Percentiles rank a stretch among this genome's conserved stretches.
These are phyloP conservation scores for Elsinoe arachidis DNA, from an alignment of 2,329 filamentous ascomycete species.

Conservation along the genomic window DNA sequence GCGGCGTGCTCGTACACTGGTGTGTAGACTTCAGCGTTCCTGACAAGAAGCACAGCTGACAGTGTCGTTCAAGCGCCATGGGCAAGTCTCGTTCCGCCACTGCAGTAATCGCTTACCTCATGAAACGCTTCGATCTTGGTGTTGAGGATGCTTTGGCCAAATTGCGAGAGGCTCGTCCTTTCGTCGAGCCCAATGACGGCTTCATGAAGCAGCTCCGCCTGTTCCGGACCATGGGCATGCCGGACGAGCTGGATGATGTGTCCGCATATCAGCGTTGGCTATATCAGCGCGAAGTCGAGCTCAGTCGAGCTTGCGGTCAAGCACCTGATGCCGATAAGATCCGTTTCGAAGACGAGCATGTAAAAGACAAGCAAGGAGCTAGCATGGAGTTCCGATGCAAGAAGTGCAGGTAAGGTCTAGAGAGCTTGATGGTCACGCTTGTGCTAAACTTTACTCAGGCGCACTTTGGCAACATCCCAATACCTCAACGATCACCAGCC, in stretches of 20 bases:
- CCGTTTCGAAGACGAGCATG: conserved; percentile 67
- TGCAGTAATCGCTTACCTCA: conserved; percentile 73
- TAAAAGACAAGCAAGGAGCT: conserved; percentile 27
- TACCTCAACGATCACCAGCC: conserved; percentile 58
- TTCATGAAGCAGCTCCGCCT: conserved; percentile 85
- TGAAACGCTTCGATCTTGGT: conserved; percentile 47
- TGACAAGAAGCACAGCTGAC: neutral
- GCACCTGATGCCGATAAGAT: conserved; percentile 69
- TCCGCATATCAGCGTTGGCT: conserved; percentile 75
- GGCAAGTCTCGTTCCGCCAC: conserved; percentile 90
- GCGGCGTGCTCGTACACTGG: conserved; percentile 62
- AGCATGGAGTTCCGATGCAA: conserved; percentile 71
- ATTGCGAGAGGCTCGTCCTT: conserved; percentile 60
- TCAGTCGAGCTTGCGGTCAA: conserved; percentile 63
- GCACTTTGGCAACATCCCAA: conserved; percentile 52
- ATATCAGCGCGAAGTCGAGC: conserved; percentile 56
- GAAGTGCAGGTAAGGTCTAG: conserved; percentile 63
- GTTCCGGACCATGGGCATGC: conserved; percentile 81
- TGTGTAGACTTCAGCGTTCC: conserved; percentile 46
- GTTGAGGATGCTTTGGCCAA: conserved; percentile 59
- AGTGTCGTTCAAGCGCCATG: conserved; percentile 64
- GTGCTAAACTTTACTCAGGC: conserved; percentile 33
- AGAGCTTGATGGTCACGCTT: neutral
- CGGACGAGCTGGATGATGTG: conserved; percentile 57
- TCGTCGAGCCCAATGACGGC: conserved; percentile 81